A percentile compares a stretch with the other conserved stretches of the same genome.
These are phyloP conservation scores for Pythium brachiatum DNA, from an alignment of 352 stramenopile species.

Conservation along the genomic window DNA sequence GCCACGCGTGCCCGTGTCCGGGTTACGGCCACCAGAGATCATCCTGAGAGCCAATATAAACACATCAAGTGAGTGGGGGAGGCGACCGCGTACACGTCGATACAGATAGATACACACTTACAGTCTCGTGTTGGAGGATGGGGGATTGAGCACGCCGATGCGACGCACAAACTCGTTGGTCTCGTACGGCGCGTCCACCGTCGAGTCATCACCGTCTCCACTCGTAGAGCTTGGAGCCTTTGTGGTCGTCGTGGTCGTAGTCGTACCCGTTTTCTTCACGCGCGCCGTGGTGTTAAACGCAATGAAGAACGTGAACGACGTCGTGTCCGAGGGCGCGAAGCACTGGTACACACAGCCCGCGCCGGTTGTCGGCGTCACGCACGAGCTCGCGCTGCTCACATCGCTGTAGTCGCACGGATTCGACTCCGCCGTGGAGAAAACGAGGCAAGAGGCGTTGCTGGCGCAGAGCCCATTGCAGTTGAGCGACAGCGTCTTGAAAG, in stretches of 20 bases:
- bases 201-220: neutral
- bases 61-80: neutral
- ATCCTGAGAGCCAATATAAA: neutral
- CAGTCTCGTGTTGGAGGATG: slow-evolving; percentile 3
- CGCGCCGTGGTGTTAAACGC: slow-evolving; percentile 3
- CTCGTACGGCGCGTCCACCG: slow-evolving; percentile 11
- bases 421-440: slow-evolving; percentile 1
- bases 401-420: slow-evolving; percentile 6
- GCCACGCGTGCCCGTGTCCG: slow-evolving; percentile 4
- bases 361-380: slow-evolving; percentile 2
- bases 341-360: slow-evolving; percentile 18
- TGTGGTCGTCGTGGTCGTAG: neutral
- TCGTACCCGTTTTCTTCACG: neutral
- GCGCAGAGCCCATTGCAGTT: slow-evolving; percentile 15
- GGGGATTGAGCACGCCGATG: slow-evolving; percentile 10
- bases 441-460: slow-evolving; percentile 7
- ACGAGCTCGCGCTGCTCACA: slow-evolving; percentile 6
- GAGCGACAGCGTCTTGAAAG: slow-evolving; percentile 16
- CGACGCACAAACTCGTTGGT: slow-evolving; percentile 22
- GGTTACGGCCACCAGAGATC: slow-evolving; percentile 18
- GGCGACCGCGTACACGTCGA: no score
- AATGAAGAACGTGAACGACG: slow-evolving; percentile 9
- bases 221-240: neutral
- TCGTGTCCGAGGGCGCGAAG: slow-evolving; percentile 5
- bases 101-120: slow-evolving; percentile 2